Evolutionary conservation across 805 yeast species (phyloP).

Genomic region (Candida schatavii): DNA sequence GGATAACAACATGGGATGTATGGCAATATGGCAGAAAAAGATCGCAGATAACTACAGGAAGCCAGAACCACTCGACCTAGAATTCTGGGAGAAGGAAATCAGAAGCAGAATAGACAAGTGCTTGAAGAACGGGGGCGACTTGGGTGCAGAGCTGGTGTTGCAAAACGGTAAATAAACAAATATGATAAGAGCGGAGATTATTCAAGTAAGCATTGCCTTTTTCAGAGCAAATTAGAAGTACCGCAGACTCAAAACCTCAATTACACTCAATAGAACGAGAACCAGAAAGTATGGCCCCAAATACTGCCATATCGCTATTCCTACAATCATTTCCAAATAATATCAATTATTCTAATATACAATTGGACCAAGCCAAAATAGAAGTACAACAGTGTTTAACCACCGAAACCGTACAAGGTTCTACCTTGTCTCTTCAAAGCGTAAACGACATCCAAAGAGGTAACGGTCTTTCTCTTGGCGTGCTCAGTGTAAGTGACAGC

Average conservation of each 20-base stretch:
- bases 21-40: conserved; percentile 47
- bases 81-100: conserved; percentile 22
- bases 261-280: too few species aligned
- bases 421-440: conserved; percentile 99
- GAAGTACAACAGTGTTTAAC: conserved; percentile 49
- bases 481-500: conserved; percentile 99
- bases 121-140: conserved; percentile 19
- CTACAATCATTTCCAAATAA: conserved; percentile 4
- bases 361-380: conserved; percentile 3
- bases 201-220: not conserved
- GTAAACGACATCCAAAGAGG: conserved; percentile 97
- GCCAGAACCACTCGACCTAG: conserved; percentile 19
- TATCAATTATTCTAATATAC: conserved; percentile 9
- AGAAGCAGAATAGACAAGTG: conserved; percentile 16
- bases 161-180: too few species aligned
- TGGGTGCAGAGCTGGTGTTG: conserved; percentile 15
- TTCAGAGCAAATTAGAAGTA: too few species aligned
- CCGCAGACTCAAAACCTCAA: too few species aligned
- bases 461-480: conserved; percentile 99
- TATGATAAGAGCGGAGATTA: too few species aligned
- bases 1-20: conserved; percentile 50
- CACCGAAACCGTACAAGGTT: conserved; percentile 99
- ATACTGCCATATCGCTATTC: too few species aligned
- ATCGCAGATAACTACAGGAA: conserved; percentile 28
- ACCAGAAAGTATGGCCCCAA: too few species aligned